Conservation (phyloP, 805 yeast species). For the Candida sakaeoensis region DNA sequence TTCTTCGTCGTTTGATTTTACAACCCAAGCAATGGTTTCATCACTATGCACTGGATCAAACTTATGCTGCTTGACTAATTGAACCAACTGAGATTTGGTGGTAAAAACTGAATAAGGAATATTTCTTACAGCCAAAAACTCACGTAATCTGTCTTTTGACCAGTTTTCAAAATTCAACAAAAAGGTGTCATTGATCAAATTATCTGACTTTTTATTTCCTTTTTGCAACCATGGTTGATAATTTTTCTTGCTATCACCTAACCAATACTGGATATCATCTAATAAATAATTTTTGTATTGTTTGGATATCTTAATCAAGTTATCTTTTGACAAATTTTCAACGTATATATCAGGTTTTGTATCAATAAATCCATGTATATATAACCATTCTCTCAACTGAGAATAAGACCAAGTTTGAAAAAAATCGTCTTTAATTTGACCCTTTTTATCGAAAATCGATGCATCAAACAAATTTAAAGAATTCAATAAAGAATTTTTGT, state of each 20-base stretch:
- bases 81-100: conserved; percentile 35
- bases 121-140: conserved; percentile 39
- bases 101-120: conserved; percentile 36
- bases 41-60: conserved; percentile 31
- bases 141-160: conserved; percentile 43
- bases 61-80: conserved; percentile 36
- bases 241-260: conserved; percentile 18
- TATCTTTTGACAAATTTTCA: conserved; percentile 31
- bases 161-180: conserved; percentile 43
- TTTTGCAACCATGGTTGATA: conserved; percentile 30
- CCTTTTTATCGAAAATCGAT: conserved; percentile 35
- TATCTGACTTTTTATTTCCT: conserved; percentile 21
- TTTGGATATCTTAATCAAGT: conserved; percentile 32
- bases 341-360: conserved; percentile 28
- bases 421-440: conserved; percentile 38
- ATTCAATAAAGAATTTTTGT: conserved; percentile 37
- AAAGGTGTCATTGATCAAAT: conserved; percentile 32
- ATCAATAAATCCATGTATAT: conserved; percentile 30
- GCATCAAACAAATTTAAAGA: conserved; percentile 35
- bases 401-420: conserved; percentile 51
- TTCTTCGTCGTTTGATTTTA: conserved; percentile 30
- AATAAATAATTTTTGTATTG: conserved; percentile 30
- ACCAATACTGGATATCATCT: conserved; percentile 38
- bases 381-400: conserved; percentile 55
- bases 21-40: conserved; percentile 19